phyloP scores from a whole-genome alignment of 2,329 filamentous ascomycete species.

The Phialophora chinensis region DNA sequence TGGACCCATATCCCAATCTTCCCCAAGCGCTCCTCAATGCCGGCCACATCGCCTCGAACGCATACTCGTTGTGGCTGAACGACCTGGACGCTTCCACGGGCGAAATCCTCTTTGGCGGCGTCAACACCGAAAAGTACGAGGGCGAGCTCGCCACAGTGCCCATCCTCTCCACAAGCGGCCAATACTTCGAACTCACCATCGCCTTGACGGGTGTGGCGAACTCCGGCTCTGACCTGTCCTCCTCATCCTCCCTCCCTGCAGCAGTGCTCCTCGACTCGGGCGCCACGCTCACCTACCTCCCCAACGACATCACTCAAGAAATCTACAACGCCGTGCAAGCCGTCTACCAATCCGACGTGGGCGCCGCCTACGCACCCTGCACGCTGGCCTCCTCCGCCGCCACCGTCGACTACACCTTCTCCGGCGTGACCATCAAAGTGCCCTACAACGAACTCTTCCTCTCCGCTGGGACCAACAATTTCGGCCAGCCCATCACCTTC shows the following conservation, averaged over 20 bases:
- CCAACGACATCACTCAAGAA: constrained; percentile 54
- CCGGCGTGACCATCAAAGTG: constrained; percentile 60
- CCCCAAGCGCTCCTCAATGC: constrained; percentile 68
- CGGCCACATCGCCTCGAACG: constrained; percentile 67
- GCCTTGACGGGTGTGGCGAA: constrained; percentile 66
- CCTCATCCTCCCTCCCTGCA: constrained; percentile 48
- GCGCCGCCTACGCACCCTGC: constrained; percentile 63
- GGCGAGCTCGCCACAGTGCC: constrained; percentile 71
- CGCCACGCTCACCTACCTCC: constrained; percentile 71
- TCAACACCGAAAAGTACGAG: constrained; percentile 69
- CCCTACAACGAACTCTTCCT: constrained; percentile 63
- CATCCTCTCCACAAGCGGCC: constrained; percentile 60
- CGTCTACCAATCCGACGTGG: constrained; percentile 59
- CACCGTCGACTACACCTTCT: constrained; percentile 65
- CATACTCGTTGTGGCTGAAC: constrained; percentile 78
- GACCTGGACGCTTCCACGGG: constrained; percentile 70
- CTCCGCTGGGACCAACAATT: constrained; percentile 50
- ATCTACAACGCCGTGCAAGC: constrained; percentile 67
- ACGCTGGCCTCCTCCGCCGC: constrained; percentile 54
- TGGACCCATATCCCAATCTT: constrained; percentile 69
- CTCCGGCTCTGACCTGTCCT: constrained; percentile 37
- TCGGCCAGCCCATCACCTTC: constrained; percentile 47
- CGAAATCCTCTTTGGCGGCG: constrained; percentile 75
- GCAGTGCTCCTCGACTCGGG: constrained; percentile 75
- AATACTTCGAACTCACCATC: constrained; percentile 69